Percentiles rank a stretch among this genome's conserved stretches.
Conservation (phyloP, 768 basidiomycete genomes). For the Lentinula edodes region DNA sequence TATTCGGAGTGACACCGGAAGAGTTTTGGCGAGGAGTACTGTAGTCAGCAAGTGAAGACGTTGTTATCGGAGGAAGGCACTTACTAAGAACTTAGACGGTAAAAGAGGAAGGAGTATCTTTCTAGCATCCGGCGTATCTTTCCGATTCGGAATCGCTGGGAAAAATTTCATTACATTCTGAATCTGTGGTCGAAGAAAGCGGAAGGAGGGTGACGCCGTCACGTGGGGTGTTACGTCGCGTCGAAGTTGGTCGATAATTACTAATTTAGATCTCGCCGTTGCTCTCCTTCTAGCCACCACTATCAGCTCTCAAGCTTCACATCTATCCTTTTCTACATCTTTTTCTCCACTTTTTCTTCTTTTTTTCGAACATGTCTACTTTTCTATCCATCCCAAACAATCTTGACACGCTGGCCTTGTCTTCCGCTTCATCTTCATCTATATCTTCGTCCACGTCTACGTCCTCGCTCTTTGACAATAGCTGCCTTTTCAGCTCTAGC, state of each 20-base stretch:
- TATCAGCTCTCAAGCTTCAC: not conserved
- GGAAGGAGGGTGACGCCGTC: not conserved
- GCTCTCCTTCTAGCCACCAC: not conserved
- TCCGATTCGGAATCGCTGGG: not conserved
- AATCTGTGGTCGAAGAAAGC: not conserved
- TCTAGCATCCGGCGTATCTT: not conserved
- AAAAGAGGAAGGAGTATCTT: not conserved
- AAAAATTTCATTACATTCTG: too few relatives aligned
- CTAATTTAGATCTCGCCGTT: too few relatives aligned
- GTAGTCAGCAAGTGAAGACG: not conserved
- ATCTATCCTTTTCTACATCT: not conserved
- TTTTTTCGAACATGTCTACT: slow-evolving; percentile 1
- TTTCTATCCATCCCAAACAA: not conserved
- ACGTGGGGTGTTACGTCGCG: not conserved
- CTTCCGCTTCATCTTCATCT: not conserved
- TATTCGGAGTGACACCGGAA: not conserved
- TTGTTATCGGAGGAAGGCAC: not conserved
- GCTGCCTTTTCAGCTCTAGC: not conserved
- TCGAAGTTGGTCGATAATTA: too few relatives aligned
- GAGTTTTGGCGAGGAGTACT: not conserved
- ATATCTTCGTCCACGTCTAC: not conserved
- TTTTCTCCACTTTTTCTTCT: not conserved
- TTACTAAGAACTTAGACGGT: not conserved
- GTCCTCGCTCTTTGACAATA: not conserved
- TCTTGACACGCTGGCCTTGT: slow-evolving; percentile 5